Evolutionary conservation across 768 basidiomycete genomes (phyloP), one percentile per base, ranked within the genome.

Genomic region (Leccinum truebloodii): DNA sequence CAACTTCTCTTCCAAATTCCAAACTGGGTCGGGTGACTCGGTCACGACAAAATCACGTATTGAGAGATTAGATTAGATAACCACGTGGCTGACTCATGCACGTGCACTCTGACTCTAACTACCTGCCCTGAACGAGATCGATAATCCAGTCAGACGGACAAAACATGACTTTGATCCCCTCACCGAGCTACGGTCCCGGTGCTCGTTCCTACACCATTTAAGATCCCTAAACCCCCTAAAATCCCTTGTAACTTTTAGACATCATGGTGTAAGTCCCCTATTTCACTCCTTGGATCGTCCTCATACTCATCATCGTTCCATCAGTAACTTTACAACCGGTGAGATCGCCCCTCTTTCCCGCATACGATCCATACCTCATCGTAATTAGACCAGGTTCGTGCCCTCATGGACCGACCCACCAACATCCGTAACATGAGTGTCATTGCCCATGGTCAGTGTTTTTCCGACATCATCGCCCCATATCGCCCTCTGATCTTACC

Each of bases 341-440:
- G 62, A 80, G 90, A 81, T 68, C 26, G 39, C 62, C 41, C 56
- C 30, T 37, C 5, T 13, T 3, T 7, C 2, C 2, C 18, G 13
- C 26, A 6, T 7, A 32, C 28, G 28, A 26, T 39, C 52, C 34
- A 9, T 52, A 10, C 20, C 60, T 62, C 61, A 67, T 55, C 49
- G 55, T 50, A 59, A 35, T 63, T 67, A 94, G 92, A 92, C 76
- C 91, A 95, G 81, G 86, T 95, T 71, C 89, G 93, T 74, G 79
- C 59, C 66, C 88, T 95, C 65, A 95, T 95, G 93, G 90, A 94
- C 84, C 79, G 76, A 75, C 86, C 92, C 69, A 94, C 92, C 58
- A 95, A 94, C 78, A 94, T 95, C 74, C 90, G 92, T 80, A 93
- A 93, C 82, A 94, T 94, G 92, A 90, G 88, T 85, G 91, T 92